Evolutionary conservation across 306 rosid species (phyloP).

Genomic region (Spatholobus suberectus): DNA sequence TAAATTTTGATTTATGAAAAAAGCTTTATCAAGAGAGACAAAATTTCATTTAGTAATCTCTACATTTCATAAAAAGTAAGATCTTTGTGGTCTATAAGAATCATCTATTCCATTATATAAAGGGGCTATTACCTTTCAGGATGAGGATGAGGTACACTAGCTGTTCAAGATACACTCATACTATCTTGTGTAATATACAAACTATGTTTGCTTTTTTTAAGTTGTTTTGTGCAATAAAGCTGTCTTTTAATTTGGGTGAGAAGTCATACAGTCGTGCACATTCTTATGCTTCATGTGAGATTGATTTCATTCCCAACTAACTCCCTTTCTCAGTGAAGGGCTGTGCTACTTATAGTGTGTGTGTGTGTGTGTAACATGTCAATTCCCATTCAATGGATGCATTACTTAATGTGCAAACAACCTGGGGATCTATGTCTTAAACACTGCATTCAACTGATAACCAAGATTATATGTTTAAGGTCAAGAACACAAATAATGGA

Average conservation of each 20-base stretch:
- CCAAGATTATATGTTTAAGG: background rate
- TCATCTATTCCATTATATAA: too few relatives aligned
- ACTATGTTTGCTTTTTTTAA: conserved; percentile 12
- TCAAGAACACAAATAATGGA: too few relatives aligned
- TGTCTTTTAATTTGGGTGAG: conserved; percentile 7
- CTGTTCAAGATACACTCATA: background rate
- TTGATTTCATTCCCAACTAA: conserved; percentile 1
- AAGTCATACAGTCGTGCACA: background rate
- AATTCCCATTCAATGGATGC: background rate
- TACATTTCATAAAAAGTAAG: too few relatives aligned
- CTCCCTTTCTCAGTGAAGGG: background rate
- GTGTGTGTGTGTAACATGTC: background rate
- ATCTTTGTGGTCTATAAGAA: too few relatives aligned
- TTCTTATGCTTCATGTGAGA: background rate
- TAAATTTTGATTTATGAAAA: too few relatives aligned
- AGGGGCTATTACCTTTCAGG: too few relatives aligned
- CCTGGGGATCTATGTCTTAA: background rate
- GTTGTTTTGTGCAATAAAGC: conserved; percentile 1
- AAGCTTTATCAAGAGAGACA: too few relatives aligned
- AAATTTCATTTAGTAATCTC: too few relatives aligned
- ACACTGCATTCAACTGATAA: background rate
- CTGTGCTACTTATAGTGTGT: too few relatives aligned
- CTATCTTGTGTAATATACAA: background rate
- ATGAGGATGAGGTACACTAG: conserved; percentile 22
- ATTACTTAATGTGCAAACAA: background rate